These are phyloP conservation scores for Termitomyces sp. DNA, from an alignment of 768 basidiomycete species.

Conservation along the genomic window DNA sequence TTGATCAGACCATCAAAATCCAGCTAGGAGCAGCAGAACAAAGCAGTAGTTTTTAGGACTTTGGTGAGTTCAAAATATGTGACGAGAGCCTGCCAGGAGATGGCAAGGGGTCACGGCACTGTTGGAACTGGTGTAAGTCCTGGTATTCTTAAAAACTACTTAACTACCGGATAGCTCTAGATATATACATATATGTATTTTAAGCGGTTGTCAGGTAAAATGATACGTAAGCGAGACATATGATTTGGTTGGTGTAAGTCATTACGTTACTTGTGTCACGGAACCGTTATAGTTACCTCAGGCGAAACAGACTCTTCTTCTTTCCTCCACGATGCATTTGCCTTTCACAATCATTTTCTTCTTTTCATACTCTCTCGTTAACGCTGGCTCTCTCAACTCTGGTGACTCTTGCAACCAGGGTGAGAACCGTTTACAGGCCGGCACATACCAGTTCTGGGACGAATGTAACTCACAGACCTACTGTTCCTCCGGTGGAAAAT, in stretches of 20 bases:
- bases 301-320: too few relatives aligned
- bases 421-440: constrained; percentile 66
- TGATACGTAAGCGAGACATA: too few relatives aligned
- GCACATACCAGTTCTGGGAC: constrained; percentile 77
- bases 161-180: too few relatives aligned
- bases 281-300: too few relatives aligned
- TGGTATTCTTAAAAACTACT: too few relatives aligned
- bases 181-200: too few relatives aligned
- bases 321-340: constrained; percentile 18
- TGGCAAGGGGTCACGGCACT: too few relatives aligned
- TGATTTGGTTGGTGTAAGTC: too few relatives aligned
- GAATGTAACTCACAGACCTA: constrained; percentile 74
- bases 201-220: too few relatives aligned
- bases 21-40: neutral
- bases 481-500: constrained; percentile 55
- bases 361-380: constrained; percentile 32
- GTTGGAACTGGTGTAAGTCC: too few relatives aligned
- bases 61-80: neutral
- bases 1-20: neutral
- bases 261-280: too few relatives aligned
- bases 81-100: neutral
- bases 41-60: neutral
- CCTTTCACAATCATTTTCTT: constrained; percentile 55
- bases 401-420: constrained; percentile 47
- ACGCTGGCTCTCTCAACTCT: constrained; percentile 45